A percentile compares a stretch with the other conserved stretches of the same genome.
Conservation (phyloP, 495 filamentous ascomycete species). For the Neurospora sp. region DNA sequence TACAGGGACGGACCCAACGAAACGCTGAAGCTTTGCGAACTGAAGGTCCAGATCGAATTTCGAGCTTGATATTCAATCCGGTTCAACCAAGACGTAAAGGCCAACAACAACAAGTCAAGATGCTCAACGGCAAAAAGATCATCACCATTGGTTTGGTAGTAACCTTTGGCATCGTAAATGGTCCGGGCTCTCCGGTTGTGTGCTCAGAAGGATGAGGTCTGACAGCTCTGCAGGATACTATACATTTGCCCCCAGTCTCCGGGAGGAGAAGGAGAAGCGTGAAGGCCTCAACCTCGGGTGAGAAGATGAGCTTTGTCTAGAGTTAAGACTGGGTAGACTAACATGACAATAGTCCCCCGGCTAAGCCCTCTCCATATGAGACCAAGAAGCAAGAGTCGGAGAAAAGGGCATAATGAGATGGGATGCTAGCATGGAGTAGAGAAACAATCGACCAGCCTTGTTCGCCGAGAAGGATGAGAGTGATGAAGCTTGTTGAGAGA, state of each 20-base stretch:
- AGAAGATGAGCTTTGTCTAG: not conserved
- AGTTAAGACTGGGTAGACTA: not conserved
- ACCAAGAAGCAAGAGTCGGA: not conserved
- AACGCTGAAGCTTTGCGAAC: not conserved
- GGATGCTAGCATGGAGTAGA: not conserved
- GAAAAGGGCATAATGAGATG: not conserved
- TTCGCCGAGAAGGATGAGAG: no score
- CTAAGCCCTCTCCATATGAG: not conserved
- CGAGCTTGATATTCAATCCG: not conserved
- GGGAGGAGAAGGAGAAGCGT: constrained; percentile 23
- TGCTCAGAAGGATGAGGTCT: not conserved
- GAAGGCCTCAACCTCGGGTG: constrained; percentile 10
- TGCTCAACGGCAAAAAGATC: constrained; percentile 13
- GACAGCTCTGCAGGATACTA: constrained; percentile 28
- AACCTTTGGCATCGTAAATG: constrained; percentile 19
- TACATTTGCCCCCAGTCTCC: constrained; percentile 30
- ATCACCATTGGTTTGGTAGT: constrained; percentile 12
- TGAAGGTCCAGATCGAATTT: not conserved
- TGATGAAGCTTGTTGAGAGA: no score
- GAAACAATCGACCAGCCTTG: not conserved
- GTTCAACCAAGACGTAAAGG: not conserved
- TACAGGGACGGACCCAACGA: not conserved
- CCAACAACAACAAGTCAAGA: not conserved
- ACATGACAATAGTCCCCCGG: not conserved
- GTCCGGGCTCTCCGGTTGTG: not conserved